Evolutionary conservation across 495 filamentous ascomycete species (phyloP).

Genomic region (Choiromyces venosus): DNA sequence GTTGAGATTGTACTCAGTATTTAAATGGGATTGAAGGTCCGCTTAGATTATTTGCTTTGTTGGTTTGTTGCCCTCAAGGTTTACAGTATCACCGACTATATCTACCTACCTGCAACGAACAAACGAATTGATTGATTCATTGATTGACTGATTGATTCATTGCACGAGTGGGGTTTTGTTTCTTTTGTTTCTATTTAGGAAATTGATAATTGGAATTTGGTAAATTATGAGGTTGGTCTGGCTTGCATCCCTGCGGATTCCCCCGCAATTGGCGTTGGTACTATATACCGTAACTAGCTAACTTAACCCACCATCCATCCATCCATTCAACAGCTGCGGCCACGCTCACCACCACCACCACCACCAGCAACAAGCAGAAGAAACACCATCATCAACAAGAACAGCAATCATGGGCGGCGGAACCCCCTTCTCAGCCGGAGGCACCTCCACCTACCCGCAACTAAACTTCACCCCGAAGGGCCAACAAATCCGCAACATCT

Average conservation of each 20-base stretch:
- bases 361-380: slow-evolving; percentile 21
- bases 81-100: background rate
- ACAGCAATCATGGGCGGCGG: slow-evolving; percentile 21
- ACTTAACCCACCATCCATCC: no score
- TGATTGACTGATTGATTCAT: no score
- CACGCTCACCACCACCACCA: slow-evolving; percentile 21
- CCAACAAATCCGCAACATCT: slow-evolving; percentile 80
- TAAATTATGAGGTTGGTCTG: background rate
- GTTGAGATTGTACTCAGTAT: background rate
- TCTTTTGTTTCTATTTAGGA: no score
- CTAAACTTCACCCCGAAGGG: slow-evolving; percentile 61
- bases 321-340: slow-evolving; percentile 16
- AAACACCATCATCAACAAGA: slow-evolving; percentile 24
- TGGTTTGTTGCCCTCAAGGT: background rate
- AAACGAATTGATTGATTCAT: no score
- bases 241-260: background rate
- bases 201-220: background rate
- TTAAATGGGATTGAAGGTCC: background rate
- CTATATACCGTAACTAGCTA: slow-evolving; percentile 12
- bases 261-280: slow-evolving; percentile 7
- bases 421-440: background rate
- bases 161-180: background rate
- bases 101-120: no score
- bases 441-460: slow-evolving; percentile 50
- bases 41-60: background rate